Evolutionary conservation across 2,329 filamentous ascomycete genomes (phyloP).

Genomic region (Talaromyces piceae): DNA sequence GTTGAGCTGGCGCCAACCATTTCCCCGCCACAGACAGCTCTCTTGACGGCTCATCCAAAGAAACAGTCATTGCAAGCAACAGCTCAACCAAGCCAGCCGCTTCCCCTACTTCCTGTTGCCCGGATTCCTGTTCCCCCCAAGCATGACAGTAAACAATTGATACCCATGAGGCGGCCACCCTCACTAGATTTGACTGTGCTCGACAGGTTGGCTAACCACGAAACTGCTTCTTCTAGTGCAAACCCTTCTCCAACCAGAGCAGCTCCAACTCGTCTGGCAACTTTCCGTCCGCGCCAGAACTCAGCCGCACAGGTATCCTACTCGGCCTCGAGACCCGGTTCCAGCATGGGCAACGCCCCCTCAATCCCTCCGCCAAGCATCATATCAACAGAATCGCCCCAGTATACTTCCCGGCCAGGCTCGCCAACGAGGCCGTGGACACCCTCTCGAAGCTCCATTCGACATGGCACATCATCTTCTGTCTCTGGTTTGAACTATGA

Average conservation of each 20-base stretch:
- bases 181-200: conserved; percentile 9
- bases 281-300: conserved; percentile 23
- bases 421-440: conserved; percentile 48
- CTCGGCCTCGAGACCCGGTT: conserved; percentile 33
- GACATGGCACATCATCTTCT: conserved; percentile 19
- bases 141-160: neutral
- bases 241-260: conserved; percentile 11
- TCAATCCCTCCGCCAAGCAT: conserved; percentile 35
- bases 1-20: neutral
- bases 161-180: conserved; percentile 1
- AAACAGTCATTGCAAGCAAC: neutral
- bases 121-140: conserved; percentile 6
- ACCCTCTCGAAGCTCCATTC: conserved; percentile 54
- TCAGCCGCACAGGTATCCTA: conserved; percentile 20
- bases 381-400: conserved; percentile 28
- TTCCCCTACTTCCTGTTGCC: conserved; percentile 1
- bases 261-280: conserved; percentile 18
- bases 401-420: conserved; percentile 30
- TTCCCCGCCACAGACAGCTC: neutral
- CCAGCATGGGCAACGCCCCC: conserved; percentile 35
- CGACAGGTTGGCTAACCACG: conserved; percentile 9
- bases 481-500: conserved; percentile 66
- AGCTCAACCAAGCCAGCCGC: neutral
- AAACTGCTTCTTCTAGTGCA: conserved; percentile 3
- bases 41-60: neutral